These are phyloP conservation scores for Scalesia atractyloides DNA, from an alignment of 129 eudicot species.

Conservation along the genomic window DNA sequence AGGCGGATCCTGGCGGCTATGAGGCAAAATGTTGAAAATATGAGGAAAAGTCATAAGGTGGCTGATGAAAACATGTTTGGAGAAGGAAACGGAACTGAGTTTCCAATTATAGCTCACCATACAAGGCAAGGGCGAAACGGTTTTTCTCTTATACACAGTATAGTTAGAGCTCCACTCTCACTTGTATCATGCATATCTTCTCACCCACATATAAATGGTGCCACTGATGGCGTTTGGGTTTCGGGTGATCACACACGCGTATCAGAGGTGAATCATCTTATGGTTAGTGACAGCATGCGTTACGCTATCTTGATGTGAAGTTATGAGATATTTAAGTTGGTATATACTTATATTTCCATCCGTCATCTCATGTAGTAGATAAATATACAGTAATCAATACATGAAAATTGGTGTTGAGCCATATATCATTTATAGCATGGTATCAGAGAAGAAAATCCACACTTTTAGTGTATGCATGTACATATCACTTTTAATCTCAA, in stretches of 20 bases:
- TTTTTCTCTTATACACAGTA: conserved; percentile 41
- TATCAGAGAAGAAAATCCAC: conserved; percentile 5
- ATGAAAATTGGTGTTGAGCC: conserved; percentile 25
- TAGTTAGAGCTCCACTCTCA: conserved; percentile 53
- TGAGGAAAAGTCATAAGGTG: conserved; percentile 60
- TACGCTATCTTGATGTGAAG: conserved; percentile 72
- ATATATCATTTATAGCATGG: conserved; percentile 9
- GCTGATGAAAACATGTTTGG: conserved; percentile 69
- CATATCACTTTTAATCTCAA: conserved; percentile 7
- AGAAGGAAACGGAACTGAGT: conserved; percentile 38
- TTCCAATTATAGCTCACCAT: conserved; percentile 42
- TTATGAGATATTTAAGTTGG: conserved; percentile 32
- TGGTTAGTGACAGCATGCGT: conserved; percentile 77
- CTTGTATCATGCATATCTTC: conserved; percentile 56
- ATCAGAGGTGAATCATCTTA: conserved; percentile 68
- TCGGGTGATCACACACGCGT: conserved; percentile 52
- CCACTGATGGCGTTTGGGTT: conserved; percentile 62
- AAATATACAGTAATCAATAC: conserved; percentile 23
- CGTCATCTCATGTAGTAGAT: conserved; percentile 30
- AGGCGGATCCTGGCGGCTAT: conserved; percentile 43
- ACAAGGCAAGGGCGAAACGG: conserved; percentile 45
- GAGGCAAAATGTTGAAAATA: conserved; percentile 52
- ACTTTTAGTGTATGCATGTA: conserved; percentile 12
- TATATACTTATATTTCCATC: conserved; percentile 29
- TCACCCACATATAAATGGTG: conserved; percentile 42